Evolutionary conservation across 257 asterid genomes (phyloP).

Genomic region (Fraxinus quadrangulata): DNA sequence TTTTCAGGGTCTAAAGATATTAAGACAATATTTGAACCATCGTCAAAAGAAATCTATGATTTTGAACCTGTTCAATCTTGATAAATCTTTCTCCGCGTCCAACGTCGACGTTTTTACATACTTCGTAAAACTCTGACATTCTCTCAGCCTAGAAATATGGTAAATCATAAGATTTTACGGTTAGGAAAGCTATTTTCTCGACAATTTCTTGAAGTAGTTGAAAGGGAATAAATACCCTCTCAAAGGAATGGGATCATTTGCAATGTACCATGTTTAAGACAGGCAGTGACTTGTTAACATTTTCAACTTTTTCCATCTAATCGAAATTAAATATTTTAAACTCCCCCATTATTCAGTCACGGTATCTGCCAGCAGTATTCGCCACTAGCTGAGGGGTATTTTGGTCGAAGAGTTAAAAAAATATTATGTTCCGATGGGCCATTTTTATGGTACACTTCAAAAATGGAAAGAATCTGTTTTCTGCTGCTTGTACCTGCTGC

Average conservation of each 20-base stretch:
- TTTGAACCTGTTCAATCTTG: slow-evolving; percentile 91
- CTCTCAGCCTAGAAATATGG: slow-evolving; percentile 72
- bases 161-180: slow-evolving; percentile 14
- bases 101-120: slow-evolving; percentile 77
- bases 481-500: slow-evolving; percentile 61
- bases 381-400: not conserved
- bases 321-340: too few species aligned
- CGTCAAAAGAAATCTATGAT: not conserved
- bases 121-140: slow-evolving; percentile 85
- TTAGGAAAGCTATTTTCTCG: not conserved
- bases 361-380: not conserved
- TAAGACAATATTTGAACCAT: slow-evolving; percentile 4
- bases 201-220: not conserved
- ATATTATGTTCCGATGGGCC: not conserved
- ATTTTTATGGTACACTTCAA: not conserved
- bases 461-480: not conserved
- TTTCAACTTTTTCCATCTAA: not conserved
- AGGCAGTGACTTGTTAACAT: not conserved
- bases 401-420: not conserved
- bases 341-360: not conserved
- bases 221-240: not conserved
- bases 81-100: slow-evolving; percentile 92
- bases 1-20: slow-evolving; percentile 10
- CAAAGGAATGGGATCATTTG: not conserved
- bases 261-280: not conserved